Evolutionary conservation across 805 yeast genomes (phyloP), one percentile per base, ranked within the genome.

Genomic region (Sungouiozyma ichnusensis): DNA sequence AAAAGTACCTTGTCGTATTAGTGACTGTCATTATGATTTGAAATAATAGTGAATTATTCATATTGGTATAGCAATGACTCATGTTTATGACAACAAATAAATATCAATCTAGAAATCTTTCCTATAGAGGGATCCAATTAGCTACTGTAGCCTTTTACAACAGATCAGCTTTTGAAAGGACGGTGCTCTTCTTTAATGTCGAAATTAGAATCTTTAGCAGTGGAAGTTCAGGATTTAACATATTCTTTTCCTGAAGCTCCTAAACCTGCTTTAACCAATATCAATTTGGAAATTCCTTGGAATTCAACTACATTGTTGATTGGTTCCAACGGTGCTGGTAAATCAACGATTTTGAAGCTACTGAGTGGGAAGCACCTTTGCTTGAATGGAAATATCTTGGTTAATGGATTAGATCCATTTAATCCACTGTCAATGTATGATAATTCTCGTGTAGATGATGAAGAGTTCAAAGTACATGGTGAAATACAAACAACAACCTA

Each of bases 301-400:
- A 78, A 82, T 5, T 74, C 90, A 1, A 72, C 95, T 45, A 77
- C 88, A 9, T 66, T 92, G 31, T 62, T 92, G 6, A 72, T 92
- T 18, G 98, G 98, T 0, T 94, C 97, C 11, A 88, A 88, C 53
- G 98, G 98, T 16, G 97, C 98, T 1, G 97, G 98, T 3, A 92
- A 92, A 60, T 85, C 96, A 1, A 92, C 98, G 0, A 60, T 92
- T 35, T 68, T 92, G 48, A 77, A 79, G 57, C 73, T 92, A 15
- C 66, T 92, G 16, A 95, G 97, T 0, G 98, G 98, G 3, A 90
- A 90, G 54, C 86, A 92, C 6, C 70, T 92, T 45, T 81, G 94
- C 47, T 76, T 78, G 43, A 67, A 73, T 14, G 97, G 96, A 0
- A 61, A 67, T 13, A 75, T 92, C 24, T 52, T 60, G 18, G 73